Evolutionary conservation across 73 alveolate genomes (phyloP).

Genomic region (Halteria grandinella): DNA sequence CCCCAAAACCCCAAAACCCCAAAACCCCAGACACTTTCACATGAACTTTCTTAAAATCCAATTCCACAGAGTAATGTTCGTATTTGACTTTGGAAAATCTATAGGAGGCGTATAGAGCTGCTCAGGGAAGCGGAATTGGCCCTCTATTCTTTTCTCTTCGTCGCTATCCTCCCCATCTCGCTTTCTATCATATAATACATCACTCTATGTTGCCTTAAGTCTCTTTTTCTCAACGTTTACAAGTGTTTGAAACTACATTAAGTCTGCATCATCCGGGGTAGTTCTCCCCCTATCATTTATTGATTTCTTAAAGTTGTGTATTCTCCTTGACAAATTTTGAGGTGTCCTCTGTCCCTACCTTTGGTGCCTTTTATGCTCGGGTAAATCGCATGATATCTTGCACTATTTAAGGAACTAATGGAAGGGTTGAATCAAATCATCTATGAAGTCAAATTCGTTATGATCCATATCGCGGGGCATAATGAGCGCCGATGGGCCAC

Average conservation of each 20-base stretch:
- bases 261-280: no score
- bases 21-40: no score
- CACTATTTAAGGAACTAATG: constrained; percentile 56
- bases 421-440: constrained; percentile 83
- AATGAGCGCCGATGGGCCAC: constrained; percentile 78
- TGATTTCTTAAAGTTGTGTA: no score
- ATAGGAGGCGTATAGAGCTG: constrained; percentile 22
- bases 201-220: neutral
- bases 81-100: constrained; percentile 40
- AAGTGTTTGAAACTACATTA: constrained; percentile 5
- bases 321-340: no score
- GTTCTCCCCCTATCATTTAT: no score
- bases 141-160: constrained; percentile 12
- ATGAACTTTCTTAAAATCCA: constrained; percentile 49
- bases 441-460: constrained; percentile 80
- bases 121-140: constrained; percentile 42
- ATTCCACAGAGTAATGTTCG: constrained; percentile 40
- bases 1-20: no score
- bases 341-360: no score
- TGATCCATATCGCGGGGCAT: constrained; percentile 85
- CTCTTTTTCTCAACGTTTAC: constrained; percentile 7
- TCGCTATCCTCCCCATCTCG: neutral
- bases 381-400: no score
- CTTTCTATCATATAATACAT: no score
- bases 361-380: no score